Evolutionary conservation across 805 yeast species (phyloP).

Genomic region (Candida corydali): DNA sequence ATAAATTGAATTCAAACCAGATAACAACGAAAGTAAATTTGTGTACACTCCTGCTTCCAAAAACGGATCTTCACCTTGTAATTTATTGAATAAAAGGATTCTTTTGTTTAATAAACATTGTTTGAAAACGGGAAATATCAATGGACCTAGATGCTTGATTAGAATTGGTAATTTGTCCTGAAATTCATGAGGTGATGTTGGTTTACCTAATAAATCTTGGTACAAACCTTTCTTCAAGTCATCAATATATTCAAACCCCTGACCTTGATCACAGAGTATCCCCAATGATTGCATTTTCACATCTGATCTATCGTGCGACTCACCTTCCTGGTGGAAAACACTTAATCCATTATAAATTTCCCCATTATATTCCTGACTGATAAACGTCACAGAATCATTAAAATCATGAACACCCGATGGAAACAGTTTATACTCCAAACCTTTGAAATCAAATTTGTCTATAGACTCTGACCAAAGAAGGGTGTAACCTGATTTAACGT

Average conservation of each 20-base stretch:
- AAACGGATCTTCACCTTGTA: constrained; percentile 6
- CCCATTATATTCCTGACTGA: constrained; percentile 23
- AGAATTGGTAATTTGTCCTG: constrained; percentile 40
- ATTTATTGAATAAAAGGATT: constrained; percentile 43
- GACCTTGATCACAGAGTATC: constrained; percentile 27
- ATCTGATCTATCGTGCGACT: constrained; percentile 17
- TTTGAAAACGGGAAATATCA: constrained; percentile 62
- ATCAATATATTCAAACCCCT: constrained; percentile 38
- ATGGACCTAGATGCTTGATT: constrained; percentile 56
- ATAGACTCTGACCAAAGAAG: constrained; percentile 31
- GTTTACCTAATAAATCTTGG: constrained; percentile 15
- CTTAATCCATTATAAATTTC: constrained; percentile 32
- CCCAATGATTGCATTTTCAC: constrained; percentile 40
- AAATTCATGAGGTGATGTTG: constrained; percentile 26
- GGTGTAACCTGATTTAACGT: constrained; percentile 31
- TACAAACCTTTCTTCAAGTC: constrained; percentile 22
- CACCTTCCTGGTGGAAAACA: constrained; percentile 23
- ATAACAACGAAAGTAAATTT: constrained; percentile 55
- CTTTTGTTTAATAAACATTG: constrained; percentile 54
- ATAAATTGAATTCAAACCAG: constrained; percentile 55
- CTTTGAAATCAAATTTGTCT: constrained; percentile 16
- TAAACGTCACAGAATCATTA: constrained; percentile 23
- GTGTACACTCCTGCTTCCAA: constrained; percentile 39
- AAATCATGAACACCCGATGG: constrained; percentile 41
- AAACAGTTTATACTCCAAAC: constrained; percentile 35